These are phyloP conservation scores for Microbotryum intermedium DNA, from an alignment of 1,284 basidiomycete genomes.

Conservation along the genomic window DNA sequence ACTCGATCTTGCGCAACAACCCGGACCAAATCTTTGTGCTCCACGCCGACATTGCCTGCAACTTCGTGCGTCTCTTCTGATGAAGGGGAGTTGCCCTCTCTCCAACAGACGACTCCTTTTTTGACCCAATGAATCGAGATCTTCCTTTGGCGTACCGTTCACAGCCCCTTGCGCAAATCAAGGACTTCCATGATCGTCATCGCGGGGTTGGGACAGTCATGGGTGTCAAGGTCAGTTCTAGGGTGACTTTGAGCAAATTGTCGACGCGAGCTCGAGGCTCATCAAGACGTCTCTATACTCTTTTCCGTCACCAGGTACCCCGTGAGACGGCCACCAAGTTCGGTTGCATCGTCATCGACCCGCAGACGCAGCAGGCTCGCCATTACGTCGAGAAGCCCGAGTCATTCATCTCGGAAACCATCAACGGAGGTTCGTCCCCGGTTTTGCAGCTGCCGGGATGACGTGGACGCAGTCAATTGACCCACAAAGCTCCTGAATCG, in stretches of 20 bases:
- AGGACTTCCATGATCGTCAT: constrained; percentile 44
- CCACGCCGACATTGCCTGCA: constrained; percentile 48
- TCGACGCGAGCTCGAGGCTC: not conserved
- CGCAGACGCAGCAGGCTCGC: constrained; percentile 34
- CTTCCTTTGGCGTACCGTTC: too few species aligned
- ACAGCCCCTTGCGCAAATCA: constrained; percentile 39
- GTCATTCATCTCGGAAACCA: constrained; percentile 45
- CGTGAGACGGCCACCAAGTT: constrained; percentile 44
- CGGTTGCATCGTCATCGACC: constrained; percentile 46
- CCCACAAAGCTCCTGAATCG: not conserved
- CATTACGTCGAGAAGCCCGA: constrained; percentile 48
- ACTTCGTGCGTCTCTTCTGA: constrained; percentile 34
- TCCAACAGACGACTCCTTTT: too few species aligned
- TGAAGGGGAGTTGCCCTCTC: not conserved
- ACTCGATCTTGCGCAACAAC: constrained; percentile 44
- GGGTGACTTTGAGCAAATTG: not conserved
- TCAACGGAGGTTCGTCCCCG: constrained; percentile 45
- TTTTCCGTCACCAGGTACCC: constrained; percentile 36
- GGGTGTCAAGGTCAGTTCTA: constrained; percentile 40
- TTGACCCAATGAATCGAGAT: not conserved
- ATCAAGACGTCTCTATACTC: not conserved
- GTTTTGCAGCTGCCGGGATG: not conserved
- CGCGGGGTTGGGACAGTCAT: constrained; percentile 47
- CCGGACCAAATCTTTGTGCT: constrained; percentile 47
- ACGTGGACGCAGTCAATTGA: not conserved